phyloP scores from a whole-genome alignment of 768 basidiomycete species.

The Psilocybe cyanescens region DNA sequence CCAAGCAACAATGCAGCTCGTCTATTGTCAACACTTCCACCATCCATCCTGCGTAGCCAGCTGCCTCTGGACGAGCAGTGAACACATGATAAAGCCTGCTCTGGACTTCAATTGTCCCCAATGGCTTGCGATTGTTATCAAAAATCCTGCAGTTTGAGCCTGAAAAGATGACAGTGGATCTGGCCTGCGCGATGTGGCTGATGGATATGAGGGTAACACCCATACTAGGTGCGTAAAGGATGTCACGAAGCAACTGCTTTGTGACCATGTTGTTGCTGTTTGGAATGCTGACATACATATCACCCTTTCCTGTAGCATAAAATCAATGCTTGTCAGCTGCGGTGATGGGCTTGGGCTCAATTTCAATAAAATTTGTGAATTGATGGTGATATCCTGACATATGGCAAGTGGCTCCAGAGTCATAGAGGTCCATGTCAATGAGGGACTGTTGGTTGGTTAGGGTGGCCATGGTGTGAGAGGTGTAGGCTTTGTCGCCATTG shows the following conservation, averaged over 20 bases:
- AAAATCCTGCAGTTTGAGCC: conserved; percentile 8
- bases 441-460: too few relatives aligned
- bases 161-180: too few relatives aligned
- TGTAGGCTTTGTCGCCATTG: too few relatives aligned
- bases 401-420: conserved; percentile 33
- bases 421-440: conserved; percentile 14
- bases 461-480: too few relatives aligned
- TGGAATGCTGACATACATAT: conserved; percentile 10
- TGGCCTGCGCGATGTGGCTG: too few relatives aligned
- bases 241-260: conserved; percentile 13
- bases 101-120: conserved; percentile 16
- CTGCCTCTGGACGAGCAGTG: too few relatives aligned
- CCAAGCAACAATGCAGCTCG: conserved; percentile 32
- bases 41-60: conserved; percentile 1
- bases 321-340: too few relatives aligned
- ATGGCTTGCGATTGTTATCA: conserved; percentile 27
- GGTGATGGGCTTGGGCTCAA: too few relatives aligned
- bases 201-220: conserved; percentile 15
- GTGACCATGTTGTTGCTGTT: conserved; percentile 22
- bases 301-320: too few relatives aligned
- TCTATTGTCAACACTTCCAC: conserved; percentile 23
- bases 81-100: conserved; percentile 16
- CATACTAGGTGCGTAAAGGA: conserved; percentile 23
- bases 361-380: too few relatives aligned
- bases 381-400: conserved; percentile 28